A percentile compares a stretch with the other conserved stretches of the same genome.
Evolutionary conservation across 192 early-diverging fungal species (phyloP).

Genomic region (Endogone sp.): DNA sequence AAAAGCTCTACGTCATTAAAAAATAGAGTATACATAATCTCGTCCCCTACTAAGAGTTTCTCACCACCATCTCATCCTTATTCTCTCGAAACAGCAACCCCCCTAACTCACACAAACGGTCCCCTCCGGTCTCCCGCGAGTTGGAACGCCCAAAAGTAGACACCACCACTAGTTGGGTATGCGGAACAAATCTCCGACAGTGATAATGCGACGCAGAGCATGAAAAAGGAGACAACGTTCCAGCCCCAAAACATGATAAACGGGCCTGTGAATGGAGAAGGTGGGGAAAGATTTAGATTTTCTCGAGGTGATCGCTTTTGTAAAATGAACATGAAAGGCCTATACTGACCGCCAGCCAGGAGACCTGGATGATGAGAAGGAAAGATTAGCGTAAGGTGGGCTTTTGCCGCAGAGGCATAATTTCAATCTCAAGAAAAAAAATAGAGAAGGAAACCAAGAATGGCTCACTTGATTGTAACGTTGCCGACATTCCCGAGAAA

Average conservation of each 20-base stretch:
- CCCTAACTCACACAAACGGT: neutral
- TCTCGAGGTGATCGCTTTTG: neutral
- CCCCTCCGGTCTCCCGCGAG: neutral
- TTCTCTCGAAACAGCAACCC: too few species aligned
- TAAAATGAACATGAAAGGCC: neutral
- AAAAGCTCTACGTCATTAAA: constrained; percentile 14
- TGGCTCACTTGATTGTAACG: constrained; percentile 23
- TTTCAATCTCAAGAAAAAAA: neutral
- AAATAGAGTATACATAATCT: too few species aligned
- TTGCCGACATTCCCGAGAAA: constrained; percentile 23
- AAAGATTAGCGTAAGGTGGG: neutral
- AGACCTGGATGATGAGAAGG: constrained; percentile 4
- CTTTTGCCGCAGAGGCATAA: neutral
- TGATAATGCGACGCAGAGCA: constrained; percentile 29
- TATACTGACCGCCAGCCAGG: constrained; percentile 17
- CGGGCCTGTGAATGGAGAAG: neutral
- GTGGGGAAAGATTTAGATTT: neutral
- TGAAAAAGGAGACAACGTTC: constrained; percentile 27
- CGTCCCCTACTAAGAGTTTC: too few species aligned
- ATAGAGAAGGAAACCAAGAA: neutral
- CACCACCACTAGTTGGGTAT: constrained; percentile 26
- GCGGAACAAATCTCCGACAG: constrained; percentile 45
- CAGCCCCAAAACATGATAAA: constrained; percentile 27
- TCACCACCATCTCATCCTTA: too few species aligned
- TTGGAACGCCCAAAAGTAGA: constrained; percentile 19